These are phyloP conservation scores for Maudiozyma pseudohumilis DNA, from an alignment of 805 yeast species.

Conservation along the genomic window DNA sequence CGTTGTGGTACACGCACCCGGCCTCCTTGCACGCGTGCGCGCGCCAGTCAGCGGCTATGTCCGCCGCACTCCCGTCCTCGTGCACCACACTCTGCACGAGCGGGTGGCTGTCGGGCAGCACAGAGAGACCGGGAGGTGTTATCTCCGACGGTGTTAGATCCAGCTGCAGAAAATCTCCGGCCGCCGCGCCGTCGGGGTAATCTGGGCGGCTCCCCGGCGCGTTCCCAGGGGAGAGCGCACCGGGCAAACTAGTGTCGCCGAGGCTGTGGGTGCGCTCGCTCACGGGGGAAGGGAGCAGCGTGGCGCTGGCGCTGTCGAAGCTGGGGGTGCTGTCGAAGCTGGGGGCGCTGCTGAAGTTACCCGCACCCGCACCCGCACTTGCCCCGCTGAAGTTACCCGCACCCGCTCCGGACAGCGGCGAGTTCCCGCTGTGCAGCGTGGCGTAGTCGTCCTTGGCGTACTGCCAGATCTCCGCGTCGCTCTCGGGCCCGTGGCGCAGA, in stretches of 20 bases:
- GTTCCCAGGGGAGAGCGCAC: constrained; percentile 6
- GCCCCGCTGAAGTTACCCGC: too few species aligned
- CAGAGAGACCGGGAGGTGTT: background rate
- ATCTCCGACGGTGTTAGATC: too few species aligned
- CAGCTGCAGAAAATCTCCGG: background rate
- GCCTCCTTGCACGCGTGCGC: constrained; percentile 11
- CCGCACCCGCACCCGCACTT: too few species aligned
- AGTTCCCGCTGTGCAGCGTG: background rate
- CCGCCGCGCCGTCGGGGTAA: background rate
- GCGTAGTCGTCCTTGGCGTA: constrained; percentile 1
- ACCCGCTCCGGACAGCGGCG: background rate
- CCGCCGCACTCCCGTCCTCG: background rate
- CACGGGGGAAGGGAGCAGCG: constrained; percentile 4
- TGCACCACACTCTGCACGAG: too few species aligned
- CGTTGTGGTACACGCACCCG: background rate
- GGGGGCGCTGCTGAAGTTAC: too few species aligned
- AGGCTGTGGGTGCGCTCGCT: constrained; percentile 1
- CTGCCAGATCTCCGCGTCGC: constrained; percentile 3
- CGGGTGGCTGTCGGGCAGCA: background rate
- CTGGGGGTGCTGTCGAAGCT: background rate
- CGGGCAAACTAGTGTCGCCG: background rate
- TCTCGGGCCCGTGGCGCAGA: constrained; percentile 4
- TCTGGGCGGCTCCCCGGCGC: background rate
- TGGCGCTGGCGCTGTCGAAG: background rate
- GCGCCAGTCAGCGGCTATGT: constrained; percentile 7